Base-by-base conservation (phyloP, 2,329 filamentous ascomycete species). In the Fusarium brachygibbosum region DNA sequence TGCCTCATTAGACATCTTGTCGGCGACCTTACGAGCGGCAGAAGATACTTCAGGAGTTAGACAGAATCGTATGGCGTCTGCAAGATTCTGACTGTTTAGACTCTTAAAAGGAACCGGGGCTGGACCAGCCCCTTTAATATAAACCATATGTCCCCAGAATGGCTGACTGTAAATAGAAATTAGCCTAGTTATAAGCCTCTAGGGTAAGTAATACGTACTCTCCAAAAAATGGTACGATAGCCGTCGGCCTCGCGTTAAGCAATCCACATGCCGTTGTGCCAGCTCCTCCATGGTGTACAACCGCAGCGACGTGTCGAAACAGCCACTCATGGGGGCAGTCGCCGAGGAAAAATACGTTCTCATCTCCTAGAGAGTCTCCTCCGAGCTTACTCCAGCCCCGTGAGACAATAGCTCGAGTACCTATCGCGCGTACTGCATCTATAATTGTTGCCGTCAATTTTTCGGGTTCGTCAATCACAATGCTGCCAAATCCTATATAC, bases 181-280 rank as follows among this genome's bases (percentile, higher is more conserved):
- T n/a, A n/a, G n/a, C n/a, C n/a, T n/a, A n/a, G n/a, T n/a, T n/a
- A n/a, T n/a, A n/a, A n/a, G n/a, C n/a, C n/a, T n/a, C n/a, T n/a
- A n/a, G n/a, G n/a, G n/a, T n/a, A n/a, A n/a, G n/a, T n/a, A 35
- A 21, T 0, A 19, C 46, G 14, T 7, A 37, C 46, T 49, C 69
- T 21, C 91, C 91, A 69, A 93, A 93, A 79, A 93, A 93, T 10
- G 44, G 44, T 6, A 46, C 44, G 16, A 46, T 32, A 3, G 28
- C 12, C 3, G 44, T 46, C 7, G 44, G 44, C 13, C 32, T 46
- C 8, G 28, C 44, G n/a, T 46, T 31, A 19, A 29, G 44, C 12
- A 46, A 16, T 17, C 44, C 44, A n/a, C 44, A 46, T 12, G n/a
- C n/a, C n/a, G n/a, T n/a, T n/a, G n/a, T n/a, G n/a, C n/a, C n/a